These are phyloP conservation scores for Cryptosporidium felis DNA, from an alignment of 169 alveolate species.

Conservation along the genomic window DNA sequence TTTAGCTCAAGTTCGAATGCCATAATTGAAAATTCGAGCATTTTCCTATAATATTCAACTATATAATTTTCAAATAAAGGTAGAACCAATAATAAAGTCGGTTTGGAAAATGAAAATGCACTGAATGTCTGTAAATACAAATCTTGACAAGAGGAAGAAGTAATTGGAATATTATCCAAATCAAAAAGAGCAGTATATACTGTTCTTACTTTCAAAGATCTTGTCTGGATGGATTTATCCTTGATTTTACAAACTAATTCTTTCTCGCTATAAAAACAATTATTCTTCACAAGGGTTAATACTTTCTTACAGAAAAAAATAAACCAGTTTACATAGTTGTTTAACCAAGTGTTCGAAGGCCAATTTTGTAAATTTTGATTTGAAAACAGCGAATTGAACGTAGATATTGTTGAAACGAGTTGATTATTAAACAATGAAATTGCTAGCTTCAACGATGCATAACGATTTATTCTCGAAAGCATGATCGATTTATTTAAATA, in stretches of 20 bases:
- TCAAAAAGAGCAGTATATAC: conserved; percentile 32
- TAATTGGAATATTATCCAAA: conserved; percentile 26
- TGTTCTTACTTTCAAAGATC: conserved; percentile 1
- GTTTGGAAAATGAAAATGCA: conserved; percentile 42
- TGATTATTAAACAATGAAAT: neutral
- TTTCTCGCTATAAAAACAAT: neutral
- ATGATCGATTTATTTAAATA: neutral
- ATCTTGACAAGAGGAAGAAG: conserved; percentile 32
- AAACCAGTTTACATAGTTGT: conserved; percentile 38
- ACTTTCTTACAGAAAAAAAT: conserved; percentile 8
- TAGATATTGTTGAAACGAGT: neutral
- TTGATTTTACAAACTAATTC: neutral
- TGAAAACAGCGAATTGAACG: conserved; percentile 32
- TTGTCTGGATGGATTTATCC: neutral
- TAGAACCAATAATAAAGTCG: neutral
- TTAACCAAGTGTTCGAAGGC: conserved; percentile 21
- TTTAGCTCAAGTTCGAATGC: conserved; percentile 13
- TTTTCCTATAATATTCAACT: conserved; percentile 54
- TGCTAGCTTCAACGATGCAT: conserved; percentile 22
- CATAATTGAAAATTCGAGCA: conserved; percentile 24
- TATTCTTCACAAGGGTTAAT: neutral
- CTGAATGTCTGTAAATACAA: conserved; percentile 8
- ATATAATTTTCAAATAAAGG: conserved; percentile 51
- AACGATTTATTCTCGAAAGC: neutral
- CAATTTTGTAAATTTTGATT: too few relatives aligned